Percentiles rank a stretch among this genome's conserved stretches.
phyloP scores from a whole-genome alignment of 192 early-diverging fungal genomes.

The Pilaira anomala region DNA sequence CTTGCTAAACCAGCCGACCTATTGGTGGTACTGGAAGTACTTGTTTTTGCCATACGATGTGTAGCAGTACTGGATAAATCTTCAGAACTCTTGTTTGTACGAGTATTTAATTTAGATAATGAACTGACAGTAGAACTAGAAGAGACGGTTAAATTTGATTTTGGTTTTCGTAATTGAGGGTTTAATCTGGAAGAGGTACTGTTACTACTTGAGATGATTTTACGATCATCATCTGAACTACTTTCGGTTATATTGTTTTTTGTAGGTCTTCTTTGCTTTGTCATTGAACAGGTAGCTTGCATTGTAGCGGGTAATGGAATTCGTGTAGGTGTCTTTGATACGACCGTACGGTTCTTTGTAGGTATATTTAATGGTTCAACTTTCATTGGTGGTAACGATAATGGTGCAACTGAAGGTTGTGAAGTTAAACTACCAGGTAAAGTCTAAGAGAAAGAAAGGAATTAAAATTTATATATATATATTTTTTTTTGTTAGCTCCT shows the following conservation, averaged over 20 bases:
- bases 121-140: background rate
- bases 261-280: background rate
- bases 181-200: slow-evolving; percentile 9
- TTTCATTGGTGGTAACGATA: slow-evolving; percentile 19
- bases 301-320: slow-evolving; percentile 15
- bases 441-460: slow-evolving; percentile 6
- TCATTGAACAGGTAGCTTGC: background rate
- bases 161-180: slow-evolving; percentile 1
- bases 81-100: slow-evolving; percentile 5
- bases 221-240: slow-evolving; percentile 15
- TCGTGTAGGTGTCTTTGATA: slow-evolving; percentile 12
- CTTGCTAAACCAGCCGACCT: background rate
- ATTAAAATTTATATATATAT: background rate
- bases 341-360: background rate
- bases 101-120: background rate
- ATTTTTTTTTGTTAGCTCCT: background rate
- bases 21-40: background rate
- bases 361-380: slow-evolving; percentile 16
- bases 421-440: slow-evolving; percentile 11
- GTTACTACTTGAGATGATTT: background rate
- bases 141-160: slow-evolving; percentile 3
- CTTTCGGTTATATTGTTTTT: background rate
- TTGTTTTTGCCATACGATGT: background rate
- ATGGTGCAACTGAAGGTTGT: slow-evolving; percentile 4
- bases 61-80: background rate